Conservation (phyloP, 1,284 basidiomycete species). For the Puccinia horiana region DNA sequence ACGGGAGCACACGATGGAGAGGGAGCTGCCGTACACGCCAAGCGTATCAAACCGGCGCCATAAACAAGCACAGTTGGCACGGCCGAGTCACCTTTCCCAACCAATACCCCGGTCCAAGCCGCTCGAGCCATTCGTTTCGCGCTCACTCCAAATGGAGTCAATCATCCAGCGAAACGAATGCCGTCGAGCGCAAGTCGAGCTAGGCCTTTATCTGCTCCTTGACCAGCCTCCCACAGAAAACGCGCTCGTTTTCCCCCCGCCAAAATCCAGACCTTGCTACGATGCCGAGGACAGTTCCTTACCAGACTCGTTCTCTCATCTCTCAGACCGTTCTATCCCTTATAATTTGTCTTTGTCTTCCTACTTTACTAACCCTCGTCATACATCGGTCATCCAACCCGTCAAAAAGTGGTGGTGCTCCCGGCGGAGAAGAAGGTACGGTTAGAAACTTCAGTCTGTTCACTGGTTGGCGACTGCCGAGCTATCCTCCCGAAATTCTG, state of each 20-base stretch:
- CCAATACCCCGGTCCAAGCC: neutral
- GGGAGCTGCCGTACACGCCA: neutral
- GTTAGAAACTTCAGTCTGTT: neutral
- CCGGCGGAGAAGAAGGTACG: neutral
- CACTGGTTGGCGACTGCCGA: neutral
- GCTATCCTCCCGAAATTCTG: neutral
- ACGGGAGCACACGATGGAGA: neutral
- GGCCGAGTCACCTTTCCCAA: neutral
- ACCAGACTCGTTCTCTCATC: slow-evolving; percentile 2
- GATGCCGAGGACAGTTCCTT: neutral
- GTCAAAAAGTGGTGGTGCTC: neutral
- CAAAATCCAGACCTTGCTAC: neutral
- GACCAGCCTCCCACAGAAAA: neutral
- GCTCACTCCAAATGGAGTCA: neutral
- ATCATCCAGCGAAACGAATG: slow-evolving; percentile 7
- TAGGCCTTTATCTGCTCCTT: neutral
- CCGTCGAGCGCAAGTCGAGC: neutral
- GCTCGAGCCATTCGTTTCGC: neutral
- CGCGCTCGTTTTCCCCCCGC: neutral
- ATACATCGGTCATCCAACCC: neutral
- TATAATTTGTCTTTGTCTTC: neutral
- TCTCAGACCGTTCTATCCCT: neutral
- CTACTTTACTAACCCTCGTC: neutral
- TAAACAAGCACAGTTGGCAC: neutral
- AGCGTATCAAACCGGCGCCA: neutral